phyloP scores from a whole-genome alignment of 495 filamentous ascomycete genomes.

The Haplographium delicatum region DNA sequence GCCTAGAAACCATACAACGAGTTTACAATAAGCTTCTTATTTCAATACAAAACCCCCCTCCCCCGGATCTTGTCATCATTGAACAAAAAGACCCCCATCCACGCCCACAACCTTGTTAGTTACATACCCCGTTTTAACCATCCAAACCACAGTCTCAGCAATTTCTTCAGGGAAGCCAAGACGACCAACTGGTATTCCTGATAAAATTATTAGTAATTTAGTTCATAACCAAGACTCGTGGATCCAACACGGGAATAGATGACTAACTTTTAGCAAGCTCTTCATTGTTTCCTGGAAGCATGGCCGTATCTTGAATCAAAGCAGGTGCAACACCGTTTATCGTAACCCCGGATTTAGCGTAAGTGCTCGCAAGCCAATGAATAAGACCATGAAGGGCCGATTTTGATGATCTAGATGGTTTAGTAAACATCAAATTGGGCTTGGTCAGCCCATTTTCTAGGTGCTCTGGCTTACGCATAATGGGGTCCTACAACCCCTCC shows the following conservation, averaged over 20 bases:
- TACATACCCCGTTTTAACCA: conserved; percentile 64
- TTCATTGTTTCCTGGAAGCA: conserved; percentile 52
- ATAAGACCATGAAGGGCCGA: conserved; percentile 56
- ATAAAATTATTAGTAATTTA: not conserved
- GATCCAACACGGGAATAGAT: no score
- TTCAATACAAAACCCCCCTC: no score
- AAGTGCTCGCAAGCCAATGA: conserved; percentile 27
- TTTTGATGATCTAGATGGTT: conserved; percentile 54
- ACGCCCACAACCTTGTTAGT: conserved; percentile 57
- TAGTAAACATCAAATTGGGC: no score
- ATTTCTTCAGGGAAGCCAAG: conserved; percentile 63
- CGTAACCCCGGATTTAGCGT: conserved; percentile 50
- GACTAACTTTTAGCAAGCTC: conserved; percentile 17
- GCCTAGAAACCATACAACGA: no score
- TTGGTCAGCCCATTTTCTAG: no score
- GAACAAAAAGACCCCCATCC: conserved; percentile 44
- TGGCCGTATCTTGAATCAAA: conserved; percentile 65
- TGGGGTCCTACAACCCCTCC: conserved; percentile 63
- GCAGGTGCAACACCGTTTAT: conserved; percentile 73
- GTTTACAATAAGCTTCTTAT: no score
- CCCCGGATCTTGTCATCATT: no score
- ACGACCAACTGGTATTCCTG: conserved; percentile 54
- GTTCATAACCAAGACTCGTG: not conserved
- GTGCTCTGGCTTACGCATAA: conserved; percentile 33
- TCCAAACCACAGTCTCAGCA: conserved; percentile 62